These are phyloP conservation scores for Monocercomonoides exilis DNA, from an alignment of 78 protist species.

Conservation along the genomic window DNA sequence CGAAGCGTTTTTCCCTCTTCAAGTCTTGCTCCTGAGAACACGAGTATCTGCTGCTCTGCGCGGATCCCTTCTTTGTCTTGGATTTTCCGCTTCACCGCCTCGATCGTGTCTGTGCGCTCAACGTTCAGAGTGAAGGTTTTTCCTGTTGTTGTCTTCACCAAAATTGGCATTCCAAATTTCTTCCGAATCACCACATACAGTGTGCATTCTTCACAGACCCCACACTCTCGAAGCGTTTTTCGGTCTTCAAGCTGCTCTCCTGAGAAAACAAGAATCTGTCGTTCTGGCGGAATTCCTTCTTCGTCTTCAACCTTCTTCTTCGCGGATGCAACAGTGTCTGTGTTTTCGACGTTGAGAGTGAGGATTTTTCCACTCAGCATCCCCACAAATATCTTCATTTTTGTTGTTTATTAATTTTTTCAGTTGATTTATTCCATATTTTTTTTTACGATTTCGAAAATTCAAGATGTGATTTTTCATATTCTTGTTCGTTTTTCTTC, in stretches of 20 bases:
- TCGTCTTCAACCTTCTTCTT: background rate
- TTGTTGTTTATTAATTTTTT: too few species aligned
- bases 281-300: slow-evolving; percentile 20
- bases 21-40: background rate
- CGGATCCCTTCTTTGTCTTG: slow-evolving; percentile 3
- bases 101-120: slow-evolving; percentile 83
- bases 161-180: too few species aligned
- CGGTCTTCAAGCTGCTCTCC: slow-evolving; percentile 20
- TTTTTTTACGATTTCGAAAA: too few species aligned
- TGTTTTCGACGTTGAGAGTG: slow-evolving; percentile 31
- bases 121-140: background rate
- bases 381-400: background rate
- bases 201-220: background rate
- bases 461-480: too few species aligned
- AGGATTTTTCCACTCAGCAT: background rate
- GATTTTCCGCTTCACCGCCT: slow-evolving; percentile 37
- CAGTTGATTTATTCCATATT: too few species aligned
- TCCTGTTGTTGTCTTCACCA: background rate
- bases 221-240: slow-evolving; percentile 10
- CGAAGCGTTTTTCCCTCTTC: slow-evolving; percentile 7
- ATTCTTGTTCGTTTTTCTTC: too few species aligned
- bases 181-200: background rate
- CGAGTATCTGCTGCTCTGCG: background rate
- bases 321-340: slow-evolving; percentile 41
- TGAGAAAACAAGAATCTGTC: slow-evolving; percentile 15